Base-by-base conservation (phyloP, 2,329 filamentous ascomycete genomes). In the Periconia macrospinosa region DNA sequence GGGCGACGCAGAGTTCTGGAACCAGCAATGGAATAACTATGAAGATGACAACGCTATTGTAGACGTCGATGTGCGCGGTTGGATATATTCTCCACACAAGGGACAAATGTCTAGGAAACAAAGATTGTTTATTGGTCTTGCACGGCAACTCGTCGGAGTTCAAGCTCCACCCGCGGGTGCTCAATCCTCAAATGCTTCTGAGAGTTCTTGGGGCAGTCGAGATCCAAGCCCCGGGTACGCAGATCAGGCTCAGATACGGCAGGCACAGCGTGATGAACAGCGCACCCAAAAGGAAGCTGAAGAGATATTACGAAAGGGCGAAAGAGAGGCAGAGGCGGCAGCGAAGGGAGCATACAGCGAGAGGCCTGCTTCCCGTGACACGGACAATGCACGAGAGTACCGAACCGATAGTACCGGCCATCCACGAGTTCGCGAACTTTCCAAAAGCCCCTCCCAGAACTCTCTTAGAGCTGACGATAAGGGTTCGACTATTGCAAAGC, bases 61-160 rank as follows among this genome's bases (percentile, higher is more conserved):
- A 1, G 93, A 97, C 68, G 91, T 97, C 6, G 93, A 99, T 71
- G 91, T 99, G 20, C 84, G 93, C 62, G 94, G 94, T 14, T 99
- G 95, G 94, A 84, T 97, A 48, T 99, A 96, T 73, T 86, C 86
- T 40, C 93, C 93, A 17, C 90, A 93, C 66, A 83, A 82, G 60
- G 92, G 91, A 0, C 92, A 91, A 3, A 86, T 97, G 83, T 93
- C 85, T 23, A 84, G 92, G 62, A 91, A 91, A 66, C 95, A 97
- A 66, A 84, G 94, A 37, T 80, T 97, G 56, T 80, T 97, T 65
- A 86, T 99, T 50, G 91, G 92, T 0, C 80, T 97, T 20, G 93
- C 93, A 14, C 83, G 92, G 49, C 89, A 94, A 65, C 78, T 99
- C 41, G 96, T 92, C 63, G 94, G 94, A 0, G 86, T 99, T 35